Conservation (phyloP, 768 basidiomycete genomes). For the Hebeloma cylindrosporum region DNA sequence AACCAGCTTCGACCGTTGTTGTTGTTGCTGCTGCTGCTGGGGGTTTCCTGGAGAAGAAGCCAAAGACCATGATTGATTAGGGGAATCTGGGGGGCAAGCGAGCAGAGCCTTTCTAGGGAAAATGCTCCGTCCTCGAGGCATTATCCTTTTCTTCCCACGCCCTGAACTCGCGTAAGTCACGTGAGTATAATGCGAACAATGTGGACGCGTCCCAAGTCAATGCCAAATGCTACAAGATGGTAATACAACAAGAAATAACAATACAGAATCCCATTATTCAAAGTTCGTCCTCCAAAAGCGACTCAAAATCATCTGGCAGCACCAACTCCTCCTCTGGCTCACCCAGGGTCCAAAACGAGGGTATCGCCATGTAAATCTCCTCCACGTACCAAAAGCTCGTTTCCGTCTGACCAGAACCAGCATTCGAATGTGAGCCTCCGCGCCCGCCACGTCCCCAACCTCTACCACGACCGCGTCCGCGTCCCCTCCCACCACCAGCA, state of each 20-base stretch:
- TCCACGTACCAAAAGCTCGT: conserved; percentile 60
- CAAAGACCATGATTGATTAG: conserved; percentile 36
- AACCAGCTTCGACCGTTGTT: conserved; percentile 14
- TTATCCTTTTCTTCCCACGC: conserved; percentile 12
- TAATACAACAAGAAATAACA: no score
- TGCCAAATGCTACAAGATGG: no score
- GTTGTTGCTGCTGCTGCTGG: conserved; percentile 12
- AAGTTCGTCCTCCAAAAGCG: no score
- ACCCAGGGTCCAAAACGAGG: conserved; percentile 47
- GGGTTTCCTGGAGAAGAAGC: conserved; percentile 40
- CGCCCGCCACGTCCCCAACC: conserved; percentile 1
- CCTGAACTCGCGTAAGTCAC: no score
- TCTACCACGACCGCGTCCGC: conserved; percentile 15
- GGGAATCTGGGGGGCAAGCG: not conserved
- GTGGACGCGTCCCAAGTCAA: no score
- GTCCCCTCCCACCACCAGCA: conserved; percentile 11
- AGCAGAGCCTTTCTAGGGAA: not conserved
- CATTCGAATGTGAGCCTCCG: no score
- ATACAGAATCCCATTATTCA: no score
- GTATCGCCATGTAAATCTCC: conserved; percentile 49
- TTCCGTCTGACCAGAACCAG: conserved; percentile 20
- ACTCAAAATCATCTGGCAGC: no score
- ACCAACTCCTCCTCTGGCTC: conserved; percentile 9
- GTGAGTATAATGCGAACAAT: no score
- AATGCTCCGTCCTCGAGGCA: conserved; percentile 17